These are phyloP conservation scores for Kurtzmaniella cleridarum DNA, from an alignment of 805 yeast genomes.

Conservation along the genomic window DNA sequence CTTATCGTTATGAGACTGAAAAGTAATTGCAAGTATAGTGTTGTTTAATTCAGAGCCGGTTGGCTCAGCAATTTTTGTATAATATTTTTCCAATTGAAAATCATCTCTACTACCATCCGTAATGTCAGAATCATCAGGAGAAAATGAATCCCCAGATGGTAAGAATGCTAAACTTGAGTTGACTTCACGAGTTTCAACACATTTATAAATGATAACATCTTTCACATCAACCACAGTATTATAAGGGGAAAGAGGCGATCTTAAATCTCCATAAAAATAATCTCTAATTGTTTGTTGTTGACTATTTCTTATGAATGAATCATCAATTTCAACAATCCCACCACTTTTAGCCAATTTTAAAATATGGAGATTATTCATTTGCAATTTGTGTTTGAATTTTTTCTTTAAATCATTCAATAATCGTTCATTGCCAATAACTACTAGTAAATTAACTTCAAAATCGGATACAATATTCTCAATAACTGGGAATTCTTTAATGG, in stretches of 20 bases:
- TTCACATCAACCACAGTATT: slow-evolving; percentile 68
- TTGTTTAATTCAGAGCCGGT: slow-evolving; percentile 60
- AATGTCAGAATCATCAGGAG: slow-evolving; percentile 18
- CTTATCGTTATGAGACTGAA: slow-evolving; percentile 30
- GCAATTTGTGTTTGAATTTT: slow-evolving; percentile 35
- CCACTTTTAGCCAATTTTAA: slow-evolving; percentile 66
- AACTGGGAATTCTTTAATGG: slow-evolving; percentile 43
- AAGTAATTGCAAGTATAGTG: slow-evolving; percentile 61
- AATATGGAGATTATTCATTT: slow-evolving; percentile 32
- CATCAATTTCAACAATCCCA: slow-evolving; percentile 75
- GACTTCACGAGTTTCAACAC: slow-evolving; percentile 43
- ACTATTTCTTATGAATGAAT: slow-evolving; percentile 55
- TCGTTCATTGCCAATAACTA: slow-evolving; percentile 75
- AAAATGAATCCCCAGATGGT: slow-evolving; percentile 39
- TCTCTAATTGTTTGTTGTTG: slow-evolving; percentile 80
- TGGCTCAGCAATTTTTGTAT: slow-evolving; percentile 36
- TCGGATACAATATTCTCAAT: slow-evolving; percentile 55
- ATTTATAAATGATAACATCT: slow-evolving; percentile 54
- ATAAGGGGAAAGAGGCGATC: slow-evolving; percentile 73
- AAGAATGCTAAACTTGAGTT: slow-evolving; percentile 32
- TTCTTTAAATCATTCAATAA: slow-evolving; percentile 58
- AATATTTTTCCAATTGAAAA: slow-evolving; percentile 27
- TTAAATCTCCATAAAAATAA: slow-evolving; percentile 79
- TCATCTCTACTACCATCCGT: slow-evolving; percentile 19
- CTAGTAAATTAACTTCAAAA: slow-evolving; percentile 54